Evolutionary conservation across 257 asterid species (phyloP).

Genomic region (Perilla frutescens): DNA sequence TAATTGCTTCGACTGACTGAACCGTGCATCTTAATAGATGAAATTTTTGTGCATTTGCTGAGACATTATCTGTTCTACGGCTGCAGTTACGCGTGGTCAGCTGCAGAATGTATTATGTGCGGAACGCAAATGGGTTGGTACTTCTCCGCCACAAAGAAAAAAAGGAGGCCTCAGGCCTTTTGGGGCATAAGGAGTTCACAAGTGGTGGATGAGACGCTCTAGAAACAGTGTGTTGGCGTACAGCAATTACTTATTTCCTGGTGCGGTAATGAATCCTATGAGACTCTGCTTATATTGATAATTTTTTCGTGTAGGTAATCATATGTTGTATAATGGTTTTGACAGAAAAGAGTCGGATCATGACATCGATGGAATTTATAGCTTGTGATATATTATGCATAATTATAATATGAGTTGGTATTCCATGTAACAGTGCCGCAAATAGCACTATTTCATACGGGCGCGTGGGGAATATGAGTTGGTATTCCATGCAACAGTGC

Average conservation of each 20-base stretch:
- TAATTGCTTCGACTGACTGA: slow-evolving; percentile 19
- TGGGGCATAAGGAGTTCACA: slow-evolving; percentile 96
- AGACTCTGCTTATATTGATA: background rate
- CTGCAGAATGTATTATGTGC: slow-evolving; percentile 80
- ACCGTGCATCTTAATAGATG: background rate
- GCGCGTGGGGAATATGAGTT: no score
- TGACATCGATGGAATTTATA: slow-evolving; percentile 4
- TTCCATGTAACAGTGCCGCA: no score
- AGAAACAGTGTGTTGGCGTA: slow-evolving; percentile 25
- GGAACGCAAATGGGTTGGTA: slow-evolving; percentile 90
- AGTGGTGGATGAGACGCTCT: slow-evolving; percentile 63
- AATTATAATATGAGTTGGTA: background rate
- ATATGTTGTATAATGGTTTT: slow-evolving; percentile 9
- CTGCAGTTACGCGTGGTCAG: slow-evolving; percentile 92
- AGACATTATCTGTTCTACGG: slow-evolving; percentile 3
- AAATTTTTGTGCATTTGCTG: slow-evolving; percentile 22
- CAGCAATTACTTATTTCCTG: slow-evolving; percentile 13
- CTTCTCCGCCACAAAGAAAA: slow-evolving; percentile 70
- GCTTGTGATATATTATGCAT: background rate
- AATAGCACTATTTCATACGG: no score
- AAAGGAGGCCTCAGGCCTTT: slow-evolving; percentile 75
- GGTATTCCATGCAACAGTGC: no score
- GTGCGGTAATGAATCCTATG: slow-evolving; percentile 19
- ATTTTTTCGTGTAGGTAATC: background rate
- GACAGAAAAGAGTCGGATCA: slow-evolving; percentile 1